Evolutionary conservation across 306 rosid species (phyloP).

Genomic region (Senna siamea): DNA sequence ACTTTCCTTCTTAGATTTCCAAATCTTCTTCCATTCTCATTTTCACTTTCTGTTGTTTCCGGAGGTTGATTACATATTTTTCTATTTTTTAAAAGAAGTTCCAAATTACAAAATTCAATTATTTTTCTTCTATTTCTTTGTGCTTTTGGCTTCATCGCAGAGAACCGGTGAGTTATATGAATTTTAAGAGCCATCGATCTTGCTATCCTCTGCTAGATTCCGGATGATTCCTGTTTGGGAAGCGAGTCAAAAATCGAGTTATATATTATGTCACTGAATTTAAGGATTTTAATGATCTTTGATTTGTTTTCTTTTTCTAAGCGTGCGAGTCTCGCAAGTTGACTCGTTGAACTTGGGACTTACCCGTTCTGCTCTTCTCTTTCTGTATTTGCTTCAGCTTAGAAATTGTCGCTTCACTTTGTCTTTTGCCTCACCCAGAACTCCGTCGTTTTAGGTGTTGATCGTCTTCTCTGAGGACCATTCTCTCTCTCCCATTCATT

Average conservation of each 20-base stretch:
- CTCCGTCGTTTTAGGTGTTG: constrained; percentile 33
- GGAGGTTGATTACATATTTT: background rate
- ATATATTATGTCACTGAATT: constrained; percentile 16
- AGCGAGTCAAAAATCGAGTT: constrained; percentile 13
- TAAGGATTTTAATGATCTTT: background rate
- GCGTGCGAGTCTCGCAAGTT: constrained; percentile 34
- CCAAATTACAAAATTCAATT: background rate
- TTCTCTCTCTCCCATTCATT: background rate
- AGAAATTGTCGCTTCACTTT: constrained; percentile 19
- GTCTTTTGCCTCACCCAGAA: constrained; percentile 6
- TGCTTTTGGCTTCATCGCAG: constrained; percentile 6
- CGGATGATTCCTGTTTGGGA: background rate
- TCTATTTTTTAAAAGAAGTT: background rate
- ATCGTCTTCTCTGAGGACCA: constrained; percentile 8
- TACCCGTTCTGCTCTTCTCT: background rate
- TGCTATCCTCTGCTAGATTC: constrained; percentile 1
- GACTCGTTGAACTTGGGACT: constrained; percentile 40
- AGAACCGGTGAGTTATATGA: constrained; percentile 7
- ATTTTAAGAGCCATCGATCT: constrained; percentile 25
- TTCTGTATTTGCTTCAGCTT: background rate
- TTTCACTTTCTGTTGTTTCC: background rate
- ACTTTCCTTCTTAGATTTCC: background rate
- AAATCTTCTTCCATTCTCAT: background rate
- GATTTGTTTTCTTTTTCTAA: constrained; percentile 5
- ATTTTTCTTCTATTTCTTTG: background rate